Evolutionary conservation across 2,329 filamentous ascomycete genomes (phyloP).

Genomic region (Capronia epimyces): DNA sequence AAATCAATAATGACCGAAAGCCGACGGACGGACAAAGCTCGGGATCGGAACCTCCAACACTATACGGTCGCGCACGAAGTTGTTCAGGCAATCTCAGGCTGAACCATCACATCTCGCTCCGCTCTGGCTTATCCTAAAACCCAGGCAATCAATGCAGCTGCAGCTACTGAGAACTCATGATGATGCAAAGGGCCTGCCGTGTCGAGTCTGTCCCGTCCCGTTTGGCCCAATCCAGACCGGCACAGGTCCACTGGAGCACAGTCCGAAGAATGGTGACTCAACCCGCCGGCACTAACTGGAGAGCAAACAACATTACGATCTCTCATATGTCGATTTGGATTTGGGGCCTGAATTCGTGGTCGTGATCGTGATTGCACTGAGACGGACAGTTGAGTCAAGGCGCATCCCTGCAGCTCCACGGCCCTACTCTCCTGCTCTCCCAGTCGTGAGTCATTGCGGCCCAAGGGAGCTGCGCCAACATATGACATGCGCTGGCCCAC

Average conservation of each 20-base stretch:
- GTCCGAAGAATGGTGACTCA: background rate
- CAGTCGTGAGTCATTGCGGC: background rate
- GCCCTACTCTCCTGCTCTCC: too few species aligned
- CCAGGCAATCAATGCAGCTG: too few species aligned
- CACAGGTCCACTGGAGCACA: too few species aligned
- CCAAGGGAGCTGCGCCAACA: background rate
- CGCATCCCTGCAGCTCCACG: background rate
- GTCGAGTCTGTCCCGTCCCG: too few species aligned
- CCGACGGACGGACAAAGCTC: background rate
- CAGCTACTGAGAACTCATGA: too few species aligned
- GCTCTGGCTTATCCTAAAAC: background rate
- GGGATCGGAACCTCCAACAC: background rate
- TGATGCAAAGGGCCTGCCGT: too few species aligned
- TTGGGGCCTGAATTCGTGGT: background rate
- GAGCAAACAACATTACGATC: background rate
- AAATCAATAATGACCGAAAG: background rate
- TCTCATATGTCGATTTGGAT: background rate
- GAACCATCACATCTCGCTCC: background rate
- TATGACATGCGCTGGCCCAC: too few species aligned
- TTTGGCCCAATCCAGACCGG: background rate
- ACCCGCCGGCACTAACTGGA: background rate
- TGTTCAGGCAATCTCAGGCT: background rate
- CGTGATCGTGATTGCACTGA: too few species aligned
- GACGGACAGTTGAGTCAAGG: background rate
- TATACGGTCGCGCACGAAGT: background rate